These are phyloP conservation scores for Pleomassaria siparia DNA, from an alignment of 2,329 filamentous ascomycete genomes.

Conservation along the genomic window DNA sequence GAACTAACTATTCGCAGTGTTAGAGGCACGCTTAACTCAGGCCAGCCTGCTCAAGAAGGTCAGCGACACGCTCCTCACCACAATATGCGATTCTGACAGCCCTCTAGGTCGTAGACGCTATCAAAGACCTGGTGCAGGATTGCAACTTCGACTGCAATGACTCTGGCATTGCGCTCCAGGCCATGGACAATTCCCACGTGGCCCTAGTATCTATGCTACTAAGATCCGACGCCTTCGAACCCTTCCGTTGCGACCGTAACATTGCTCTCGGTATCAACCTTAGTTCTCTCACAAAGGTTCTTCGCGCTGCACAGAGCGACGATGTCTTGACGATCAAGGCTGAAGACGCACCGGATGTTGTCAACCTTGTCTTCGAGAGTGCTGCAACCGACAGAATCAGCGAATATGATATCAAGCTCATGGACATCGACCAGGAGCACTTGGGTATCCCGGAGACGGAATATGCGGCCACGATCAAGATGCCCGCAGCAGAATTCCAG, in stretches of 20 bases:
- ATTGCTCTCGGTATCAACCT: slow-evolving; percentile 98
- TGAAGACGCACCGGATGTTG: slow-evolving; percentile 91
- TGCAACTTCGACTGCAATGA: slow-evolving; percentile 99
- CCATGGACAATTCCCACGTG: slow-evolving; percentile 99
- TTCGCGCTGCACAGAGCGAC: slow-evolving; percentile 90
- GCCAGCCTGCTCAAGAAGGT: slow-evolving; percentile 95
- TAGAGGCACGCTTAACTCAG: slow-evolving; percentile 97
- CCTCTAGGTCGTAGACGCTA: slow-evolving; percentile 87
- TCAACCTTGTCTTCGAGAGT: slow-evolving; percentile 96
- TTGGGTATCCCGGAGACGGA: slow-evolving; percentile 99
- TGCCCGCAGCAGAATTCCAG: slow-evolving; percentile 89
- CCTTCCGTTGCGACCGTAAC: slow-evolving; percentile 98
- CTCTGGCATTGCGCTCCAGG: slow-evolving; percentile 94
- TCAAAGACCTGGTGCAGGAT: slow-evolving; percentile 98
- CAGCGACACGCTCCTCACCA: slow-evolving; percentile 3
- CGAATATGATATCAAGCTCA: slow-evolving; percentile 99
- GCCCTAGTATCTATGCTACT: slow-evolving; percentile 99
- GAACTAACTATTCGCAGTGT: slow-evolving; percentile 61
- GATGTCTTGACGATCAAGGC: slow-evolving; percentile 96
- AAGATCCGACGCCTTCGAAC: slow-evolving; percentile 90
- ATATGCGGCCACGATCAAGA: slow-evolving; percentile 85
- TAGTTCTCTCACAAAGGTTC: slow-evolving; percentile 92
- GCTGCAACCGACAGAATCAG: slow-evolving; percentile 83
- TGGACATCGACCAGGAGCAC: slow-evolving; percentile 99
- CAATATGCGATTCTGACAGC: slow-evolving; percentile 10